phyloP scores from a whole-genome alignment of 148 eudicot genomes.

The Silene uniflora region DNA sequence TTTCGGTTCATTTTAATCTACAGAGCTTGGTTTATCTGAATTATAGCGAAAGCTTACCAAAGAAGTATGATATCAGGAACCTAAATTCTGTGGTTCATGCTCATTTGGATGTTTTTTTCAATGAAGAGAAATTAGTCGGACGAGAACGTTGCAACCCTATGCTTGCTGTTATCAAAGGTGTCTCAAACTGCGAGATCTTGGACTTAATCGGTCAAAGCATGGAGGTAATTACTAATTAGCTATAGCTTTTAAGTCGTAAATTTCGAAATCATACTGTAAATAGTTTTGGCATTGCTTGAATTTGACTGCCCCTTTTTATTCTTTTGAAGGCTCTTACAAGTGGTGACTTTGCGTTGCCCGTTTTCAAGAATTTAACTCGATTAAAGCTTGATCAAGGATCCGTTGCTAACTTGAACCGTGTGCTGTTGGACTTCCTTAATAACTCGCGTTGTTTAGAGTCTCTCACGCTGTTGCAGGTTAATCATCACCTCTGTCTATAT shows the following conservation, averaged over 20 bases:
- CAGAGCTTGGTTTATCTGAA: conserved; percentile 19
- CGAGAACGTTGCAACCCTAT: conserved; percentile 8
- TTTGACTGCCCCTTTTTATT: neutral
- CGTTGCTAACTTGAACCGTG: conserved; percentile 12
- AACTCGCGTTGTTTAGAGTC: conserved; percentile 11
- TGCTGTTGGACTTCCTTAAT: conserved; percentile 12
- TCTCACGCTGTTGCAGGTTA: conserved; percentile 20
- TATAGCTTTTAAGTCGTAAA: neutral
- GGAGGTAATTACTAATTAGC: conserved; percentile 15
- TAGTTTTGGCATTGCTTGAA: neutral
- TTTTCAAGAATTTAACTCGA: conserved; percentile 19
- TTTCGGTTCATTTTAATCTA: neutral
- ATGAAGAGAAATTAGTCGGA: conserved; percentile 13
- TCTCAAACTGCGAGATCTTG: conserved; percentile 16
- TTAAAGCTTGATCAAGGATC: conserved; percentile 14
- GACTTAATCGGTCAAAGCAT: conserved; percentile 23
- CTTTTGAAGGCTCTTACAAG: conserved; percentile 20
- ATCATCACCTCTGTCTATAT: neutral
- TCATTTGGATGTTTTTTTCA: conserved; percentile 10
- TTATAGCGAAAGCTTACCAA: conserved; percentile 7
- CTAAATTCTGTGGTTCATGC: conserved; percentile 17
- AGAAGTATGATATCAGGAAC: neutral
- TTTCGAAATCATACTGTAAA: neutral
- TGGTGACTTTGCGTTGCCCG: conserved; percentile 15
- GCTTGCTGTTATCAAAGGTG: conserved; percentile 7